These are phyloP conservation scores for Pyrus hybrid DNA, from an alignment of 331 rosid species.

Conservation along the genomic window DNA sequence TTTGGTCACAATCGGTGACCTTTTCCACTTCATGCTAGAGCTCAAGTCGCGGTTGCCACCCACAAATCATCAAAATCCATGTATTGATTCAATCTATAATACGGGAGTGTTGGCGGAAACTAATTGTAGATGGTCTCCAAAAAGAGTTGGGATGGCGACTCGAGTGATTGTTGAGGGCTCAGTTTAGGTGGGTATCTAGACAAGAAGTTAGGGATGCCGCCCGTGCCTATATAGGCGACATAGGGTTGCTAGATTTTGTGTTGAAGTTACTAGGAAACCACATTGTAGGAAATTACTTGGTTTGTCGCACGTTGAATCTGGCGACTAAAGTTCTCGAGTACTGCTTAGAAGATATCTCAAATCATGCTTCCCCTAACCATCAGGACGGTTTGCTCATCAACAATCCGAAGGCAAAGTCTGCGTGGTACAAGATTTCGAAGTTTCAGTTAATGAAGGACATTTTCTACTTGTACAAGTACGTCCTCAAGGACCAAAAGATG, in stretches of 20 bases:
- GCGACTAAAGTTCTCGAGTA: conserved; percentile 81
- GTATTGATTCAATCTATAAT: conserved; percentile 17
- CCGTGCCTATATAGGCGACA: conserved; percentile 65
- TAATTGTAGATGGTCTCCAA: conserved; percentile 77
- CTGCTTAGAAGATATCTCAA: conserved; percentile 72
- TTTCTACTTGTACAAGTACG: conserved; percentile 41
- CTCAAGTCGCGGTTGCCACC: conserved; percentile 70
- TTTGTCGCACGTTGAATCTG: conserved; percentile 67
- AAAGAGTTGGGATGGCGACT: conserved; percentile 82
- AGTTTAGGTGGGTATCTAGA: conserved; percentile 72
- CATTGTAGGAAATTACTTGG: conserved; percentile 71
- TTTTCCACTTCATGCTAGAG: conserved; percentile 63
- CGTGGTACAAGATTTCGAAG: conserved; percentile 49
- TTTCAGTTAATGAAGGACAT: conserved; percentile 63
- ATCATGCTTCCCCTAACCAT: conserved; percentile 25
- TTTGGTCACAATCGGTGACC: conserved; percentile 55
- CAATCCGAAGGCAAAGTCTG: conserved; percentile 22
- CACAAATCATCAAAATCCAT: conserved; percentile 23
- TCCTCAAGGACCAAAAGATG: conserved; percentile 47
- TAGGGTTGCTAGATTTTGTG: conserved; percentile 70
- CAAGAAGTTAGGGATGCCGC: conserved; percentile 88
- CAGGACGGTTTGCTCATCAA: conserved; percentile 29
- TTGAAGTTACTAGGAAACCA: conserved; percentile 80
- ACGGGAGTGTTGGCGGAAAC: conserved; percentile 30
- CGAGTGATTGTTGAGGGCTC: conserved; percentile 66